These are phyloP conservation scores for Tolypocladium tundrense DNA, from an alignment of 2,329 filamentous ascomycete genomes.

Conservation along the genomic window DNA sequence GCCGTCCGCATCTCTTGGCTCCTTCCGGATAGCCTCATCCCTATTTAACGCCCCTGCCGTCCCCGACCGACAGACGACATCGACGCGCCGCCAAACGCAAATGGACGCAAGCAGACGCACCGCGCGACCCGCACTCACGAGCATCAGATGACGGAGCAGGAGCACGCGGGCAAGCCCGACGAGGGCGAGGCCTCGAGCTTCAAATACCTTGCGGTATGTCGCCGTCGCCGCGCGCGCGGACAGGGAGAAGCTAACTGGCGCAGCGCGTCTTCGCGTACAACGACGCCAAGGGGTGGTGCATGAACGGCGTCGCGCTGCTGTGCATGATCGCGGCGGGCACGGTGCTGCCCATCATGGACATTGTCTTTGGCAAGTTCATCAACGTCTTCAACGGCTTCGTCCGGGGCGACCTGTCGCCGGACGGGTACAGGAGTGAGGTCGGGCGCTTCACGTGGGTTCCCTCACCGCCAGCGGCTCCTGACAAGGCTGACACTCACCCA, in stretches of 20 bases:
- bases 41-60: background rate
- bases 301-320: constrained; percentile 23
- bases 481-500: no score
- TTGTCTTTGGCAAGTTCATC: constrained; percentile 45
- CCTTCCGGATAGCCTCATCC: background rate
- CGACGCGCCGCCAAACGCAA: background rate
- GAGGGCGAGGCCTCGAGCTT: constrained; percentile 12
- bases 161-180: background rate
- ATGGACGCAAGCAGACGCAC: background rate
- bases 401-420: constrained; percentile 27
- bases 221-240: no score
- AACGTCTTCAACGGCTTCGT: constrained; percentile 49
- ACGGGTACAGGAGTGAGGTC: constrained; percentile 38
- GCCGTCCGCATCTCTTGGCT: background rate
- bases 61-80: background rate
- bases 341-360: constrained; percentile 44
- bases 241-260: background rate
- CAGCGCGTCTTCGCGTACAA: constrained; percentile 29
- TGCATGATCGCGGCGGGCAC: constrained; percentile 27
- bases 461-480: background rate
- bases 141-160: background rate
- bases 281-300: constrained; percentile 23
- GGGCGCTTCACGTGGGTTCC: constrained; percentile 30
- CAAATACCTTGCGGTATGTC: constrained; percentile 14
- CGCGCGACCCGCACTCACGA: background rate